These are phyloP conservation scores for Alternaria triticimaculans DNA, from an alignment of 2,329 filamentous ascomycete species.

Conservation along the genomic window DNA sequence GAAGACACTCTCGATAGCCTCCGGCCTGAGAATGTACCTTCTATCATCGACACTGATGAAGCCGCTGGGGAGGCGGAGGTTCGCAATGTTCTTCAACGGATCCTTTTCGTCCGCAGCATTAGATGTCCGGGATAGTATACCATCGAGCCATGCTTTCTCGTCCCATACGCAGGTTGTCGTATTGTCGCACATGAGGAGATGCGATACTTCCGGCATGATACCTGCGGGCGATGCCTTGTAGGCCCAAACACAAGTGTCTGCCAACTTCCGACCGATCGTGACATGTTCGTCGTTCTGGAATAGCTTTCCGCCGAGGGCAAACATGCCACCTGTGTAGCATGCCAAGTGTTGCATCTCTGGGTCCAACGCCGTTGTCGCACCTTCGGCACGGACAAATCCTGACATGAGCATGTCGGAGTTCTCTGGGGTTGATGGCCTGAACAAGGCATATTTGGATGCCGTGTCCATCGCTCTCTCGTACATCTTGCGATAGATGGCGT, in stretches of 20 bases:
- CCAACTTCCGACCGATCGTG: constrained; percentile 62
- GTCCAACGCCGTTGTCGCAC: constrained; percentile 44
- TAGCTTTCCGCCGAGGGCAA: constrained; percentile 64
- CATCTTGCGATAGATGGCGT: constrained; percentile 57
- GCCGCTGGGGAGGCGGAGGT: constrained; percentile 51
- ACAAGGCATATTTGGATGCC: constrained; percentile 55
- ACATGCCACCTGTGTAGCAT: constrained; percentile 69
- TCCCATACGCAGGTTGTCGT: constrained; percentile 59
- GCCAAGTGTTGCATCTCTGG: constrained; percentile 64
- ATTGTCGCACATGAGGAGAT: constrained; percentile 58
- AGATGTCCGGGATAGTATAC: constrained; percentile 37
- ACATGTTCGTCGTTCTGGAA: constrained; percentile 63
- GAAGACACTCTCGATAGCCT: constrained; percentile 68
- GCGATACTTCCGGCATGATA: constrained; percentile 67
- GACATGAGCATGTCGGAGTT: constrained; percentile 56
- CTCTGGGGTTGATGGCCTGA: constrained; percentile 57
- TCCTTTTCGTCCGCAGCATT: constrained; percentile 33
- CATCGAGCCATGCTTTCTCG: constrained; percentile 58
- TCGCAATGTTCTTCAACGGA: constrained; percentile 46
- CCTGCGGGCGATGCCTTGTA: constrained; percentile 63
- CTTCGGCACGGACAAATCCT: constrained; percentile 51
- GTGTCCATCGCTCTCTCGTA: constrained; percentile 61
- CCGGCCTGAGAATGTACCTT: constrained; percentile 59
- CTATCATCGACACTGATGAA: constrained; percentile 54
- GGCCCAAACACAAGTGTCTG: constrained; percentile 68